Evolutionary conservation across 768 basidiomycete species (phyloP).

Genomic region (Leucogyrophana mollusca): DNA sequence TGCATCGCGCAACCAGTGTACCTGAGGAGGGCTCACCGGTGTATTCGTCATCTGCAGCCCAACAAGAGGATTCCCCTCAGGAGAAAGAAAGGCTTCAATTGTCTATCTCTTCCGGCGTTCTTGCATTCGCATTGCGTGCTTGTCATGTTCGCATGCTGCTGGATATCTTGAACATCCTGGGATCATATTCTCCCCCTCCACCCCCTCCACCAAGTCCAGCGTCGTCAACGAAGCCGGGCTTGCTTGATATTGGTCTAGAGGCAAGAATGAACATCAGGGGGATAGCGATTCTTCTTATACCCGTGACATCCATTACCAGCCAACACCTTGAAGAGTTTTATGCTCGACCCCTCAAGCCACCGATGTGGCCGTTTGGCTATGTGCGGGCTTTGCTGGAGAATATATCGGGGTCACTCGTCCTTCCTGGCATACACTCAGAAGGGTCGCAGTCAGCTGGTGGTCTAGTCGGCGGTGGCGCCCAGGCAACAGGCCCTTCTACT

Average conservation of each 20-base stretch:
- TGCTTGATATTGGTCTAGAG: conserved; percentile 31
- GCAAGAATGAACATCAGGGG: conserved; percentile 38
- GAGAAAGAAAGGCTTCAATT: conserved; percentile 37
- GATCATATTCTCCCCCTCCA: conserved; percentile 17
- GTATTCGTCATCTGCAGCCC: not conserved
- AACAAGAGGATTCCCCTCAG: conserved; percentile 4
- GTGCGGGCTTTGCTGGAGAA: conserved; percentile 52
- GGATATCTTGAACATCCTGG: conserved; percentile 36
- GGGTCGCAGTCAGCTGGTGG: no score
- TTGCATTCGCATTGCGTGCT: conserved; percentile 57
- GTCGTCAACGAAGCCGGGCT: conserved; percentile 13
- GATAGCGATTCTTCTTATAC: conserved; percentile 48
- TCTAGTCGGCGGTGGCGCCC: not conserved
- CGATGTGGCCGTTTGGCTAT: conserved; percentile 46
- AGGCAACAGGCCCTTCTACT: conserved; percentile 5
- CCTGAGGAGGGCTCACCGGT: conserved; percentile 6
- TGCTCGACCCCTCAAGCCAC: conserved; percentile 58
- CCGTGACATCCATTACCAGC: conserved; percentile 18
- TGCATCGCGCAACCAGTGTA: conserved; percentile 10
- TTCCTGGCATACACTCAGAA: conserved; percentile 6
- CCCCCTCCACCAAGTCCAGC: conserved; percentile 9
- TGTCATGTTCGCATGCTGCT: conserved; percentile 54
- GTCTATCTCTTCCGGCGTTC: conserved; percentile 43
- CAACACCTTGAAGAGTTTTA: conserved; percentile 43
- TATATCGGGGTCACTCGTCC: conserved; percentile 17